Conservation (phyloP, 2,329 filamentous ascomycete species). For the Apiospora arundinis region DNA sequence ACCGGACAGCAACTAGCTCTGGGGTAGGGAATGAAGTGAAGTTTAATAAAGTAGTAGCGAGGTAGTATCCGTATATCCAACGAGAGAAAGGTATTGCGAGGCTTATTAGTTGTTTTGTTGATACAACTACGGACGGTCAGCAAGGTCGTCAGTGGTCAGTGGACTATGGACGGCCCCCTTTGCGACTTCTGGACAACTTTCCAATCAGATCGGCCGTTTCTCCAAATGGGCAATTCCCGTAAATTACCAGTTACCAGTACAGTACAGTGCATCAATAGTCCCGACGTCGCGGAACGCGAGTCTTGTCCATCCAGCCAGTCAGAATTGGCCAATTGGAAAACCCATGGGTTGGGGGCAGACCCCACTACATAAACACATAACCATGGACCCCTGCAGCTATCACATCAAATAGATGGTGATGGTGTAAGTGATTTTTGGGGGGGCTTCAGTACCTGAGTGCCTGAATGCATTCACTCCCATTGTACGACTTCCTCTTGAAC, state of each 20-base stretch:
- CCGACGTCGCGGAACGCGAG: conserved; percentile 12
- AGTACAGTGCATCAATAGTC: conserved; percentile 9
- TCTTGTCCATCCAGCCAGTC: conserved; percentile 2
- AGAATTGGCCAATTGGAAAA: conserved; percentile 22
- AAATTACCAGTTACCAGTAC: background rate
- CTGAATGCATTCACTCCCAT: background rate
- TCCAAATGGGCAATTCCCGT: conserved; percentile 15
- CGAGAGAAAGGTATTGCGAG: background rate
- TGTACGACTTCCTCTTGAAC: background rate
- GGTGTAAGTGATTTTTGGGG: background rate
- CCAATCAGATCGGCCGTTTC: conserved; percentile 7
- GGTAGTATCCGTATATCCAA: background rate
- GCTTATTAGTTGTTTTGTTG: conserved; percentile 17
- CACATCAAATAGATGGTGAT: background rate
- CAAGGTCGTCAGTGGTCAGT: background rate
- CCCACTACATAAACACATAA: conserved; percentile 1
- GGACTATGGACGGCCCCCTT: background rate
- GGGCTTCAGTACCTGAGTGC: background rate
- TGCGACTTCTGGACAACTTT: background rate
- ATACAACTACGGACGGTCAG: background rate
- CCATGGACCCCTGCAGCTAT: background rate
- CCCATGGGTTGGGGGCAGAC: background rate
- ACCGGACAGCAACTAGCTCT: background rate
- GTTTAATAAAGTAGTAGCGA: background rate
- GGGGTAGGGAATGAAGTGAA: background rate